A percentile compares a stretch with the other conserved stretches of the same genome.
Conservation (phyloP, 164 flowering plant species). For the Kalanchoe fedtschenkoi region DNA sequence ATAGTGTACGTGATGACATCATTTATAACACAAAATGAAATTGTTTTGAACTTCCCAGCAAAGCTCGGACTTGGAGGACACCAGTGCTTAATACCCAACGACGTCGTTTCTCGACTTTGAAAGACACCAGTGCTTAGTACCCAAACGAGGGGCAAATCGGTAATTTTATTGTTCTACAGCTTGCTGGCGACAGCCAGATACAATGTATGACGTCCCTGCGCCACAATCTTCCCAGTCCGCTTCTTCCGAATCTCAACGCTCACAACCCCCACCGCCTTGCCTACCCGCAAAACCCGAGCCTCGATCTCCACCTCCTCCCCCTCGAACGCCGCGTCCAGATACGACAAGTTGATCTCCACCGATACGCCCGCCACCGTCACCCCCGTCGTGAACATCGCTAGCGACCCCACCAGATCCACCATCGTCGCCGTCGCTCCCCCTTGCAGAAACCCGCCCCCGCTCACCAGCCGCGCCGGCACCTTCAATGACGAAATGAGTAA, state of each 20-base stretch:
- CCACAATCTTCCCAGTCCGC: conserved; percentile 58
- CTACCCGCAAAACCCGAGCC: conserved; percentile 55
- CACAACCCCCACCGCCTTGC: conserved; percentile 67
- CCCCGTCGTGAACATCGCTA: conserved; percentile 39
- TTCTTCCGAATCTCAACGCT: conserved; percentile 78
- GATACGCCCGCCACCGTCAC: conserved; percentile 41
- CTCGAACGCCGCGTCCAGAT: conserved; percentile 53
- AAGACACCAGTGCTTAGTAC: too few relatives aligned
- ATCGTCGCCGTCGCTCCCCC: conserved; percentile 69
- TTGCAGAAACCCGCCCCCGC: conserved; percentile 44
- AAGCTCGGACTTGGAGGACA: too few relatives aligned
- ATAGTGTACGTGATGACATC: too few relatives aligned
- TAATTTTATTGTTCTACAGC: conserved; percentile 19
- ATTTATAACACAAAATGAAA: too few relatives aligned
- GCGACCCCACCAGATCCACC: conserved; percentile 57
- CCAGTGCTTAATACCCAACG: too few relatives aligned
- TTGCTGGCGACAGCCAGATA: conserved; percentile 57
- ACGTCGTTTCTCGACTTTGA: too few relatives aligned
- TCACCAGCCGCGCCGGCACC: conserved; percentile 16
- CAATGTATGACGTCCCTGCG: conserved; percentile 86
- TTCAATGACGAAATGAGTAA: too few relatives aligned
- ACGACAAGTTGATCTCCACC: conserved; percentile 65
- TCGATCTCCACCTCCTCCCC: conserved; percentile 87
- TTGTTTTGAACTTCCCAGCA: too few relatives aligned
- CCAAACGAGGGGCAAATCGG: neutral